Evolutionary conservation across 2,329 filamentous ascomycete species (phyloP).

Genomic region (Ascochyta koolunga): DNA sequence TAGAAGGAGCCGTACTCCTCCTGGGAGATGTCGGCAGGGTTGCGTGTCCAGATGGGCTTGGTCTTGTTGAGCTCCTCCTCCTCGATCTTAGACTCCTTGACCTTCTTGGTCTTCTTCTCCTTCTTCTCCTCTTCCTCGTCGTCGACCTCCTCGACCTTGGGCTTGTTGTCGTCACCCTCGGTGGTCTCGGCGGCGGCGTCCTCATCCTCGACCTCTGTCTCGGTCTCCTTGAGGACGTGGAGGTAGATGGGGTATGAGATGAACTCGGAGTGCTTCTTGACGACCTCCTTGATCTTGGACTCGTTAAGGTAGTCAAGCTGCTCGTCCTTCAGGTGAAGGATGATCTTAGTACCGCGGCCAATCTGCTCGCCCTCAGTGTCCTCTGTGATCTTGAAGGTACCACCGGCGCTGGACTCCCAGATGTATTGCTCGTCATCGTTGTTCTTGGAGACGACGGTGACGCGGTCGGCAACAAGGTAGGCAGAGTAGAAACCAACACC

Average conservation of each 20-base stretch:
- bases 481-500: conserved; percentile 99
- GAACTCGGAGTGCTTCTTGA: conserved; percentile 99
- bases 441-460: conserved; percentile 96
- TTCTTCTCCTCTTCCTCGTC: conserved; percentile 86
- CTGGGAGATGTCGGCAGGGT: conserved; percentile 90
- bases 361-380: conserved; percentile 91
- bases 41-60: conserved; percentile 99
- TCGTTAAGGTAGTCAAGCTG: conserved; percentile 98
- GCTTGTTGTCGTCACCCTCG: conserved; percentile 89
- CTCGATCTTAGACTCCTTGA: conserved; percentile 98
- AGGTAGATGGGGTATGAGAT: conserved; percentile 99
- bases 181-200: conserved; percentile 70
- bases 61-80: conserved; percentile 99
- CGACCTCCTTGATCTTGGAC: conserved; percentile 99
- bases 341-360: conserved; percentile 95
- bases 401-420: conserved; percentile 97
- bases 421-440: conserved; percentile 99
- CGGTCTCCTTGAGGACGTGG: conserved; percentile 98
- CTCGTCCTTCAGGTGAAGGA: conserved; percentile 99
- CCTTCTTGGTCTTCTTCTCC: conserved; percentile 96
- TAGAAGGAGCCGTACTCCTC: conserved; percentile 99
- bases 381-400: conserved; percentile 90
- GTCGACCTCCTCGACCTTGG: conserved; percentile 91
- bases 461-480: conserved; percentile 97
- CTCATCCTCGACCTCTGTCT: conserved; percentile 98